These are phyloP conservation scores for Epichloe aotearoae DNA, from an alignment of 2,329 filamentous ascomycete genomes.

Conservation along the genomic window DNA sequence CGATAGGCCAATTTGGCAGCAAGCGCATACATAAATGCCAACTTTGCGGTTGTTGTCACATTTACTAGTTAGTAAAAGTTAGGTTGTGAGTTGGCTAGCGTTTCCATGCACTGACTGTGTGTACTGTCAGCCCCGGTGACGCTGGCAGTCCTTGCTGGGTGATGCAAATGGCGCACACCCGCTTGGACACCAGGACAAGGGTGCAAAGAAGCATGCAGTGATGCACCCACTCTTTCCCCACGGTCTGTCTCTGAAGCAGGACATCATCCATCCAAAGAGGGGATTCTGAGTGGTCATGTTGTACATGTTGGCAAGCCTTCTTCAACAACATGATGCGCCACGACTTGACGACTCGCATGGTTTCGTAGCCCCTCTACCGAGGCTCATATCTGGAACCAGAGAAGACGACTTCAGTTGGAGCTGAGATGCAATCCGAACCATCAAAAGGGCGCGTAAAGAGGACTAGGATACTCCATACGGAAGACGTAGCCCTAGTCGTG, in stretches of 20 bases:
- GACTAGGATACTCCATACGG: background rate
- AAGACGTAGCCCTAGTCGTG: background rate
- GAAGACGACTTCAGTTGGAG: background rate
- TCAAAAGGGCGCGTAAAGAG: background rate
- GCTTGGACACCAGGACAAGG: conserved; percentile 1
- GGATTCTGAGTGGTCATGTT: background rate
- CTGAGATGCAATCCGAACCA: background rate
- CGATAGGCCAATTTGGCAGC: too few relatives aligned
- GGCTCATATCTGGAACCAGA: background rate
- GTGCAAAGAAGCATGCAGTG: background rate
- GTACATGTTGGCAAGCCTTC: background rate
- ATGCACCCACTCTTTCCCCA: conserved; percentile 2
- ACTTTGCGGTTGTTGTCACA: too few relatives aligned
- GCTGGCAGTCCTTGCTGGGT: background rate
- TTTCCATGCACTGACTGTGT: background rate
- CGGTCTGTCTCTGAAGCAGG: conserved; percentile 2
- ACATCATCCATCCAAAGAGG: conserved; percentile 1
- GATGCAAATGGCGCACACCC: background rate
- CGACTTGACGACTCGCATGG: background rate
- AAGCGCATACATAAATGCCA: too few relatives aligned
- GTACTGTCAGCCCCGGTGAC: background rate
- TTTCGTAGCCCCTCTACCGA: background rate
- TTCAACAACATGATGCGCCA: conserved; percentile 1
- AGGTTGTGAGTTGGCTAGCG: background rate
- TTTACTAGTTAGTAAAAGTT: too few relatives aligned